Evolutionary conservation across 768 basidiomycete genomes (phyloP).

Genomic region (Amanita pallidorosea): DNA sequence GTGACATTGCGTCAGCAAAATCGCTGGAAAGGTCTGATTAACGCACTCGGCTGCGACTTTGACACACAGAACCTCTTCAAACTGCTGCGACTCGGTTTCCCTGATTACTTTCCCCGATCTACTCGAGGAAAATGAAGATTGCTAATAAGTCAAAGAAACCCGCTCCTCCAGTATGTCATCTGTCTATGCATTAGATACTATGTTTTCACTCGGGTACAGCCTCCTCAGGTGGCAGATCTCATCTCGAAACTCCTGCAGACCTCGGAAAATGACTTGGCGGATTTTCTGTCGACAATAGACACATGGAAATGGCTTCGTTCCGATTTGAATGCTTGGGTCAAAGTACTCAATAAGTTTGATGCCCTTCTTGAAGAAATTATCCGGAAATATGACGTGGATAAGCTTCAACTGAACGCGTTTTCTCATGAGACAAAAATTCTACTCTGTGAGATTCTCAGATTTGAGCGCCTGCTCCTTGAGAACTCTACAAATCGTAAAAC

Average conservation of each 20-base stretch:
- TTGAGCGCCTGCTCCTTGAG: conserved; percentile 85
- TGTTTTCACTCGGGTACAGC: conserved; percentile 30
- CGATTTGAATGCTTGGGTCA: conserved; percentile 94
- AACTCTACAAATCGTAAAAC: conserved; percentile 98
- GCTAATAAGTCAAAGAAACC: conserved; percentile 77
- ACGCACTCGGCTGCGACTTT: conserved; percentile 5
- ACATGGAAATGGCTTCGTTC: conserved; percentile 93
- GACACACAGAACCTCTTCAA: conserved; percentile 5
- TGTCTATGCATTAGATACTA: conserved; percentile 12
- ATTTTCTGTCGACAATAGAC: conserved; percentile 58
- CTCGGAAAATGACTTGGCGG: conserved; percentile 59
- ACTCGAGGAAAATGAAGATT: conserved; percentile 76
- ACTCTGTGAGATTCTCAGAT: conserved; percentile 74
- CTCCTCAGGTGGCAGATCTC: conserved; percentile 72
- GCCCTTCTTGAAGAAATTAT: conserved; percentile 75
- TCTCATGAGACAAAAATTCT: conserved; percentile 62
- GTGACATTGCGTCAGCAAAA: conserved; percentile 7
- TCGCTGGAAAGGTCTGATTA: not conserved
- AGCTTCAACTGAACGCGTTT: conserved; percentile 74
- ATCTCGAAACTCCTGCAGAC: conserved; percentile 60
- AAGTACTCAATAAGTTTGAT: conserved; percentile 94
- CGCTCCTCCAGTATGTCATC: conserved; percentile 49
- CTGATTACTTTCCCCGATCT: conserved; percentile 24
- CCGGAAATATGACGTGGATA: conserved; percentile 76
- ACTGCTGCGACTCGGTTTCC: conserved; percentile 1